Evolutionary conservation across 129 eudicot species (phyloP).

Genomic region (Glebionis coronaria): DNA sequence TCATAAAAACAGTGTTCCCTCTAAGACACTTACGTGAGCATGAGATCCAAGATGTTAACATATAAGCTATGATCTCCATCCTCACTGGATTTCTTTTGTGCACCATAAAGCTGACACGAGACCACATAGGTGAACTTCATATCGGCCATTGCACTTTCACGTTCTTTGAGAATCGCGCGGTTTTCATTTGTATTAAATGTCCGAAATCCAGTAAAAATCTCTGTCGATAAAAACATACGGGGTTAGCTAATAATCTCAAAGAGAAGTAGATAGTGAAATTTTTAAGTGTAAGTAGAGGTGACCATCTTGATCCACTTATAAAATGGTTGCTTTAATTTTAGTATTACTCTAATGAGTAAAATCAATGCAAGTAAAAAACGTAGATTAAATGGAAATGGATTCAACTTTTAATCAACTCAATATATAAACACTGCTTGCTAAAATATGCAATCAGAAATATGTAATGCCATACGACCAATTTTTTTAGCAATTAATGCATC

Average conservation of each 20-base stretch:
- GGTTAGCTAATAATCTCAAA: conserved; percentile 15
- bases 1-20: background rate
- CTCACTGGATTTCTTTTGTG: conserved; percentile 86
- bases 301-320: background rate
- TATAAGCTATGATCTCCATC: conserved; percentile 64
- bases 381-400: background rate
- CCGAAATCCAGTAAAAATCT: conserved; percentile 79
- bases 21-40: conserved; percentile 53
- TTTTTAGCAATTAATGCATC: too few species aligned
- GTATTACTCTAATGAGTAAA: background rate
- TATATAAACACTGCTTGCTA: too few species aligned
- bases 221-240: conserved; percentile 44
- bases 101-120: conserved; percentile 94
- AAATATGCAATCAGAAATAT: too few species aligned
- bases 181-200: conserved; percentile 49
- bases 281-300: background rate
- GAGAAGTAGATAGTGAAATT: background rate
- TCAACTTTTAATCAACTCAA: too few species aligned
- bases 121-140: conserved; percentile 96
- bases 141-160: conserved; percentile 90
- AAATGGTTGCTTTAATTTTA: background rate
- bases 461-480: too few species aligned
- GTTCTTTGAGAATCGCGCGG: conserved; percentile 47
- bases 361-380: too few species aligned
- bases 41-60: conserved; percentile 82